Evolutionary conservation across 805 yeast genomes (phyloP), one percentile per base, ranked within the genome.

Genomic region (Isabelozyma pseudorhagii): DNA sequence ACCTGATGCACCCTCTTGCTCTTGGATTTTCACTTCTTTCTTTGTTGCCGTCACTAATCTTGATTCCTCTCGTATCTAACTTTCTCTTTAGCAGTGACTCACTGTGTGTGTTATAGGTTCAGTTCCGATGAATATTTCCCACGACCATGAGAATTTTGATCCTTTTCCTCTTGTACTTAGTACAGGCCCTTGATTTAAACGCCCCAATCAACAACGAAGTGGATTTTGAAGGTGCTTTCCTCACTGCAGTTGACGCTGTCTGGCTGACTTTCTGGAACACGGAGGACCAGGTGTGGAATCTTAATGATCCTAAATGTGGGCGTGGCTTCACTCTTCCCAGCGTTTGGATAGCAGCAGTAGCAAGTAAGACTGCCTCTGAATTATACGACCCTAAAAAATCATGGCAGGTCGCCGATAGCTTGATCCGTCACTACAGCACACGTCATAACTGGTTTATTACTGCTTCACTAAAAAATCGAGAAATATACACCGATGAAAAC

Each of bases 401-500:
- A 13, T 15, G 21, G 8, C 29, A 41, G 14, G 54, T 52, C 6
- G 41, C 53, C 10, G 44, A 46, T 7, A 50, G 50, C 8, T 43
- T 60, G 27, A n/a, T 17, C 14, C 40, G 28, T 3, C 25, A 42
- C 15, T 42, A 42, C 15, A 15, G n/a, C 25, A 42, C 7, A 6
- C 14, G 10, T 3, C 15, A 42, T 15, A 28, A 28, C 28, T 42
- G 45, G 45, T 42, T 42, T 17, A 10, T 17, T 7, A 13, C 68
- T 1, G 46, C 62, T 2, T 55, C 59, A 2, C 61, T 55, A 8
- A 54, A 54, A 14, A 60, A 60, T 44, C 45, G 49, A 15, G 68
- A 65, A 41, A 55, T 65, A 18, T 66, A 66, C 47, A 60, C 54
- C 21, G 71, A 66, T 48, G 71, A 66, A 49, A 63, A 64, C 48